Conservation (phyloP, 2,329 filamentous ascomycete genomes). For the Clarireedia homoeocarpa region DNA sequence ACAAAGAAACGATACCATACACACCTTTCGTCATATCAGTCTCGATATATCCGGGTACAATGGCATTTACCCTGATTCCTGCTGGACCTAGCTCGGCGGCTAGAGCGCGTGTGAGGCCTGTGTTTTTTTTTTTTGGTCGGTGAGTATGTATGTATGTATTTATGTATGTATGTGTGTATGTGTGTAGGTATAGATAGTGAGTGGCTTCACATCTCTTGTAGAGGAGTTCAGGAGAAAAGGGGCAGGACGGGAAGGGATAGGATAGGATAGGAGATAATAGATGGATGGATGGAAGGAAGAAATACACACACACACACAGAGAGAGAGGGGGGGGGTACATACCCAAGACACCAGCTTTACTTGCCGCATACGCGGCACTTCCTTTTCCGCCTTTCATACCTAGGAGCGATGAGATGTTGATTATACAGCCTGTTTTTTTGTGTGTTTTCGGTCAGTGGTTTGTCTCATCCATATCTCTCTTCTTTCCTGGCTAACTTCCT, state of each 20-base stretch:
- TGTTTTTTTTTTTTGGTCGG: not conserved
- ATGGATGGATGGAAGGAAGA: not conserved
- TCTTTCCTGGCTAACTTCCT: no score
- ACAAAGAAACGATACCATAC: not conserved
- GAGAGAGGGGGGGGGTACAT: conserved; percentile 18
- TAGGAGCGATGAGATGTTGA: conserved; percentile 75
- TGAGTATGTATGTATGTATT: not conserved
- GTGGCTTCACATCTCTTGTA: no score
- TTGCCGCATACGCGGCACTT: conserved; percentile 66
- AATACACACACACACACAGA: not conserved
- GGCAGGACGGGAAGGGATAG: no score
- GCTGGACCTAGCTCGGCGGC: conserved; percentile 52
- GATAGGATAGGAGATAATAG: not conserved
- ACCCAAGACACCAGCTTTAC: conserved; percentile 74
- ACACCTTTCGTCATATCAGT: conserved; percentile 71
- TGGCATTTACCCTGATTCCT: conserved; percentile 68
- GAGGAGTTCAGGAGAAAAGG: no score
- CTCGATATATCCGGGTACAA: conserved; percentile 76
- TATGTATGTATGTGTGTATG: not conserved
- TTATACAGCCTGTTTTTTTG: conserved; percentile 51
- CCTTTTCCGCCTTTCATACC: conserved; percentile 62
- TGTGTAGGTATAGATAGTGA: no score
- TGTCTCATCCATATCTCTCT: not conserved
- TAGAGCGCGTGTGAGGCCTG: conserved; percentile 61
- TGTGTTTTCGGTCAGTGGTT: not conserved